These are phyloP conservation scores for Beauveria asiatica DNA, from an alignment of 2,329 filamentous ascomycete genomes.

Conservation along the genomic window DNA sequence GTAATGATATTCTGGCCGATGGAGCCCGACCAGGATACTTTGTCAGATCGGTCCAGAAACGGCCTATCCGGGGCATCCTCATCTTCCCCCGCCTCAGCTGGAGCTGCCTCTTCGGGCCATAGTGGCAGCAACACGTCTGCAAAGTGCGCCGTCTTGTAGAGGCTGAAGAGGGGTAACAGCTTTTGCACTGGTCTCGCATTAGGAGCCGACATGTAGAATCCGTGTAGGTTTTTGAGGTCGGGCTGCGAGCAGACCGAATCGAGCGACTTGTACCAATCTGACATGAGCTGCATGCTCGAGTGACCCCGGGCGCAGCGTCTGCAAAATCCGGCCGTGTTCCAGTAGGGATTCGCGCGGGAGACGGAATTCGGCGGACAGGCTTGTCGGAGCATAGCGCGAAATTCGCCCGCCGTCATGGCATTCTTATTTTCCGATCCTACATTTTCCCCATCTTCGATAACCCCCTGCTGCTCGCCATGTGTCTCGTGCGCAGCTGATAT, in stretches of 20 bases:
- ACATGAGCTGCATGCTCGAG: constrained; percentile 57
- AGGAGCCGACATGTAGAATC: constrained; percentile 60
- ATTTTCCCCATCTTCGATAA: background rate
- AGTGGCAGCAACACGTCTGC: constrained; percentile 69
- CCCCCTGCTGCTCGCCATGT: background rate
- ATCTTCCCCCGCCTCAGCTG: constrained; percentile 23
- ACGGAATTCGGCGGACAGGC: constrained; percentile 57
- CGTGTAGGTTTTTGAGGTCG: constrained; percentile 64
- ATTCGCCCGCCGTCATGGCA: constrained; percentile 21
- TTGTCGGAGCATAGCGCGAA: constrained; percentile 34
- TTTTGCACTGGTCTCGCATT: constrained; percentile 53
- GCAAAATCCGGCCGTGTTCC: constrained; percentile 59
- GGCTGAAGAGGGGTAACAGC: constrained; percentile 67
- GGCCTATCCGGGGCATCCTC: constrained; percentile 19
- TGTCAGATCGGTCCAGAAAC: constrained; percentile 55
- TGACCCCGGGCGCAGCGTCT: constrained; percentile 53
- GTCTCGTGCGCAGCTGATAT: constrained; percentile 3
- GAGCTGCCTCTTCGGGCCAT: constrained; percentile 38
- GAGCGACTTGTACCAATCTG: constrained; percentile 55
- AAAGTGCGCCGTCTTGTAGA: constrained; percentile 63
- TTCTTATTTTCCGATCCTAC: background rate
- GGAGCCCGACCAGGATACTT: constrained; percentile 67
- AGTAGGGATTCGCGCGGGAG: constrained; percentile 49
- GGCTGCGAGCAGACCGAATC: constrained; percentile 65
- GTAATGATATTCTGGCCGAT: constrained; percentile 47